Base-by-base conservation (phyloP, 257 asterid genomes). In the Solanum sejunctum region DNA sequence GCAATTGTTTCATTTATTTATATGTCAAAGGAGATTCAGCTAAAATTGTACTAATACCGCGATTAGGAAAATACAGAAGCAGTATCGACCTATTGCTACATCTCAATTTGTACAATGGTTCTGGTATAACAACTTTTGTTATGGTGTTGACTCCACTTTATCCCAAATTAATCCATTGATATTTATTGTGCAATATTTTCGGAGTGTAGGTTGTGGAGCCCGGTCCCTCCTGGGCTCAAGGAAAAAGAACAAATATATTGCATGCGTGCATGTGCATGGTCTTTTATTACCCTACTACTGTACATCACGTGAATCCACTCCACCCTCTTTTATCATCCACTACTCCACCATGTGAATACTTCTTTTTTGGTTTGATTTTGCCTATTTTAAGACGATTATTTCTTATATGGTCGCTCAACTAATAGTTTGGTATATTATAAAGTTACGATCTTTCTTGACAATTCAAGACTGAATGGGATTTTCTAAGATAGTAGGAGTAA, bases 201-300 rank as follows among this genome's bases (percentile, higher is more conserved):
- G 15, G 0, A 4, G 6, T 36, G 41, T 36, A 10, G 0, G 41
- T 21, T 10, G 3, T 21, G 39, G 43, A 49, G 0, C 13, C 8
- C 1, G 61, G 82, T 15, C 61, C 82, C 82, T 75, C 61, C 45
- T 75, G 60, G 45, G 82, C 16, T 49, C 45, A 28, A 49, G 82
- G 82, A 49, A 51, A 45, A 23, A 49, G 61, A 15, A 75, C 23
- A 49, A 73, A 75, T 60, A 7, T 43, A 43, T 32, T 75, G 82
- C 82, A 75, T 49, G 82, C 82, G 82, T 75, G 82, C 82, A 75
- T 75, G 82, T 75, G 82, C 82, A 75, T 75, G 82, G 43, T 75
- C 61, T 49, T 75, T 28, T 49, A 12, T 41, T 47, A 21, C 8
- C 82, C 45, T 7, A 75, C 60, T 73, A 47, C 77, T 70, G 9